Base-by-base conservation (phyloP, 2,329 filamentous ascomycete species). In the Penicillium sp. region DNA sequence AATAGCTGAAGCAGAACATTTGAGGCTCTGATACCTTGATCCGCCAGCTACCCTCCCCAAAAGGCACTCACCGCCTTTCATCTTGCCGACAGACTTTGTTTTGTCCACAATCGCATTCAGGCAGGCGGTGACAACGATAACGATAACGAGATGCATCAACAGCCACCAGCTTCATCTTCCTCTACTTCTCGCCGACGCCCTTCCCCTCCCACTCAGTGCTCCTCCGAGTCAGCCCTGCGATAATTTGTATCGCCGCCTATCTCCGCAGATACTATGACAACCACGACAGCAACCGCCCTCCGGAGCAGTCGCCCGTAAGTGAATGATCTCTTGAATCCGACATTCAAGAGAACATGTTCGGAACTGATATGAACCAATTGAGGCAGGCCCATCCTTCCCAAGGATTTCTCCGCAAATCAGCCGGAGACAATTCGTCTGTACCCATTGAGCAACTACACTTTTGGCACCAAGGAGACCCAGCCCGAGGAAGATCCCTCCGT, bases 401-500 rank as follows among this genome's bases (percentile, higher is more conserved):
- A 91, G 65, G 80, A 88, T 68, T 99, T 99, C 85, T 91, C 93
- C 75, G 88, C 86, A 55, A 93, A 94, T 76, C 95, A 99, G 78
- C 92, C 94, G 37, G 82, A 88, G 70, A 95, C 93, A 2, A 93
- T 99, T 73, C 91, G 91, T 56, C 86, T 99, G 28, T 98, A 93
- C 75, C 95, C 95, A 37, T 86, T 99, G 52, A 97, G 93, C 68
- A 99, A 98, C 84, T 99, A 99, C 83, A 98, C 95, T 26, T 98
- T 99, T 73, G 94, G 94, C 65, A 96, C 96, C 63, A 99, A 99
- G 80, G 95, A 98, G 82, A 96, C 91, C 25, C 95, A 99, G 76
- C 95, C 94, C 2, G 95, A 99, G 79, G 95, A 99, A 79, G 95
- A 99, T 73, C 93, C 94, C 0, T 97, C 93, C 0, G 95, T 99